Conservation (phyloP, 1,284 basidiomycete genomes). For the Neonothopanus nambi region DNA sequence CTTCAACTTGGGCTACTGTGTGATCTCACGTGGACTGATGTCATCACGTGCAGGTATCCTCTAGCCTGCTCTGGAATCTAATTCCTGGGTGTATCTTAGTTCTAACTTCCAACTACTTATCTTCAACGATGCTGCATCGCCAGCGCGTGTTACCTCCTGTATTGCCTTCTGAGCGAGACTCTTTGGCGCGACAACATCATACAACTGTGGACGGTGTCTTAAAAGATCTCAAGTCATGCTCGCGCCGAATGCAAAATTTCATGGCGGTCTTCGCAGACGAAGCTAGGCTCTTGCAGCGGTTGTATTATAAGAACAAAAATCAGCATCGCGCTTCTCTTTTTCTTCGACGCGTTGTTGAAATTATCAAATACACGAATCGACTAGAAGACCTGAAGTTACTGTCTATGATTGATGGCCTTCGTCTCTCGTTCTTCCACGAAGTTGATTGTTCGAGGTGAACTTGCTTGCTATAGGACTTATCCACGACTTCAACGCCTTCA, state of each 20-base stretch:
- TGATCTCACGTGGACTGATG: too few species aligned
- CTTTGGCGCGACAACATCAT: slow-evolving; percentile 23
- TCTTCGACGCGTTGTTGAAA: slow-evolving; percentile 66
- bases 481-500: slow-evolving; percentile 1
- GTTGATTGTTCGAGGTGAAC: slow-evolving; percentile 41
- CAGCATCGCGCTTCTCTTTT: slow-evolving; percentile 74
- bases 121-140: too few species aligned
- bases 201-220: slow-evolving; percentile 51
- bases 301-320: slow-evolving; percentile 80
- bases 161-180: not conserved
- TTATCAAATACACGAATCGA: slow-evolving; percentile 55
- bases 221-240: slow-evolving; percentile 57
- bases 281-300: slow-evolving; percentile 57
- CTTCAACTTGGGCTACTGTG: too few species aligned
- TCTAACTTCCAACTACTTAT: too few species aligned
- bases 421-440: slow-evolving; percentile 59
- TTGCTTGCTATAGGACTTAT: not conserved
- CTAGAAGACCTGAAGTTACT: slow-evolving; percentile 44
- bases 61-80: too few species aligned
- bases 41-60: too few species aligned
- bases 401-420: slow-evolving; percentile 47
- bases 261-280: slow-evolving; percentile 52
- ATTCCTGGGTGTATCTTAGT: too few species aligned
- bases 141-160: too few species aligned
- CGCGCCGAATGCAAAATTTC: slow-evolving; percentile 50